Conservation (phyloP, 192 early-diverging fungal genomes). For the Polychytrium aggregatum region DNA sequence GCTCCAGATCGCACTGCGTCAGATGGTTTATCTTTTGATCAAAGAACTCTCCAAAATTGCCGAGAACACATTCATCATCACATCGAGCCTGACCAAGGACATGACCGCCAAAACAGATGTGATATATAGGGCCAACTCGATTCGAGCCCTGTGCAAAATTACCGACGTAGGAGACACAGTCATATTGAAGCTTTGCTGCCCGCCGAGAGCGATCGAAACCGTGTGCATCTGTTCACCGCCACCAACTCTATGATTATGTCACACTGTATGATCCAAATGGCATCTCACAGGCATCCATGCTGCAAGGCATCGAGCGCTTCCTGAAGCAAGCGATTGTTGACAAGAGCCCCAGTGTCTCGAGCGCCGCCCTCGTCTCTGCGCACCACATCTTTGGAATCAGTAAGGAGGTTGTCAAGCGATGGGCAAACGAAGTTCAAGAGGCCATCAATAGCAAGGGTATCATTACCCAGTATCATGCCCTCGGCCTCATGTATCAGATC, state of each 20-base stretch:
- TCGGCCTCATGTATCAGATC: constrained; percentile 89
- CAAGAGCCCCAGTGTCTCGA: constrained; percentile 77
- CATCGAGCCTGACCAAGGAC: constrained; percentile 87
- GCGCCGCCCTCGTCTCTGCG: constrained; percentile 83
- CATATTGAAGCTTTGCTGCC: too few relatives aligned
- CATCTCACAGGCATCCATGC: constrained; percentile 64
- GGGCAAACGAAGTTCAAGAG: constrained; percentile 96
- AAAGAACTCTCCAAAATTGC: constrained; percentile 89
- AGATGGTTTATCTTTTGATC: constrained; percentile 96
- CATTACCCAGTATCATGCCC: constrained; percentile 95
- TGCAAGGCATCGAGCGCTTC: constrained; percentile 91
- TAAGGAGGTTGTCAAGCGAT: constrained; percentile 88
- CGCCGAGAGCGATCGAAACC: too few relatives aligned
- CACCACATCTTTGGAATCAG: constrained; percentile 74
- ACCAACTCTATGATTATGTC: too few relatives aligned
- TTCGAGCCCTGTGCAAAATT: constrained; percentile 89
- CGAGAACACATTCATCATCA: constrained; percentile 97
- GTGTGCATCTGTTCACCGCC: too few relatives aligned
- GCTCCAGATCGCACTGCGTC: constrained; percentile 78
- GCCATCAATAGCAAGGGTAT: constrained; percentile 84
- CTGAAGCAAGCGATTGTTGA: constrained; percentile 96
- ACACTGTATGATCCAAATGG: too few relatives aligned
- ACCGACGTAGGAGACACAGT: constrained; percentile 77
- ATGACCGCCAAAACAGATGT: constrained; percentile 90
- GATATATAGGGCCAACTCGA: constrained; percentile 87